Evolutionary conservation across 2,329 filamentous ascomycete species (phyloP).

Genomic region (Rutstroemia sp.): DNA sequence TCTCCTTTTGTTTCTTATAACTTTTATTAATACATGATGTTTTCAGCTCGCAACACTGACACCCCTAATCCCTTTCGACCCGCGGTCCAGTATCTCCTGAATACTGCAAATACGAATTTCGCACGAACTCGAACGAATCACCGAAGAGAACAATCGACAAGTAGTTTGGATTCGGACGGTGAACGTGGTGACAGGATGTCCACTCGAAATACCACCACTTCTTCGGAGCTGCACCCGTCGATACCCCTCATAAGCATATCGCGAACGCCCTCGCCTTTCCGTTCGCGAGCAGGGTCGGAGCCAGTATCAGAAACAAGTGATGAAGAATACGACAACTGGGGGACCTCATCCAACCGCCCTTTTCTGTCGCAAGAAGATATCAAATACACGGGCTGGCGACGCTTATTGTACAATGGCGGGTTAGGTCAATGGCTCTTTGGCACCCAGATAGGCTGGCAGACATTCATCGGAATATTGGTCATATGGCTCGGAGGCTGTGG

Average conservation of each 20-base stretch:
- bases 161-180: conserved; percentile 22
- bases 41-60: conserved; percentile 26
- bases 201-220: conserved; percentile 12
- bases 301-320: conserved; percentile 35
- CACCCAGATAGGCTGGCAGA: conserved; percentile 39
- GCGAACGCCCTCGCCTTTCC: conserved; percentile 37
- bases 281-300: conserved; percentile 34
- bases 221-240: conserved; percentile 21
- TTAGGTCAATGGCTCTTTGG: conserved; percentile 41
- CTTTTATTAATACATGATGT: conserved; percentile 17
- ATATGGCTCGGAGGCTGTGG: conserved; percentile 40
- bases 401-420: conserved; percentile 34
- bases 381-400: conserved; percentile 28
- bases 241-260: conserved; percentile 39
- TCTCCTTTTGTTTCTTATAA: neutral
- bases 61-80: conserved; percentile 31
- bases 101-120: conserved; percentile 8
- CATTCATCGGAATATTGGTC: conserved; percentile 39
- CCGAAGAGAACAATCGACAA: conserved; percentile 19
- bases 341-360: conserved; percentile 29
- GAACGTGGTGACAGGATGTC: conserved; percentile 22
- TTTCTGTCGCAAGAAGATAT: conserved; percentile 23
- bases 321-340: conserved; percentile 35
- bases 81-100: conserved; percentile 31
- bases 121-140: conserved; percentile 15